phyloP scores from a whole-genome alignment of 2,329 filamentous ascomycete genomes.

The Paraphaeosphaeria minitans region DNA sequence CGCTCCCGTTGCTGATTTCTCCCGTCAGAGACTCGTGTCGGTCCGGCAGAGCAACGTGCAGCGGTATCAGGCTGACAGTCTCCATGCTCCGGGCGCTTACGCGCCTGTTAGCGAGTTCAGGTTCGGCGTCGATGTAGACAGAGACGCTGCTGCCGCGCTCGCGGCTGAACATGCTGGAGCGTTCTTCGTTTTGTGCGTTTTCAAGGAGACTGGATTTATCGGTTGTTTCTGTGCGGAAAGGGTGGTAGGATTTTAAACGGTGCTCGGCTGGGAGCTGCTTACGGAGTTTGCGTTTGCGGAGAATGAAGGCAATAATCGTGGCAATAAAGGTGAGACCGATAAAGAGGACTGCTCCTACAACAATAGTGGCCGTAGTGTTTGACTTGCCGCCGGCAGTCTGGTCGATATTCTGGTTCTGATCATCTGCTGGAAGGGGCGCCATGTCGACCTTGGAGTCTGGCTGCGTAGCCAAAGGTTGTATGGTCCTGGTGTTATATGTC shows the following conservation, averaged over 20 bases:
- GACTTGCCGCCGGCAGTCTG: constrained; percentile 17
- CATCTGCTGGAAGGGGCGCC: constrained; percentile 33
- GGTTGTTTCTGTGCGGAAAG: constrained; percentile 23
- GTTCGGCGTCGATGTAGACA: constrained; percentile 35
- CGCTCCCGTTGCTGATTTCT: constrained; percentile 25
- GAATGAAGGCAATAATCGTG: constrained; percentile 26
- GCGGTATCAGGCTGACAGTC: constrained; percentile 30
- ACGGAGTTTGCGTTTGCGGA: constrained; percentile 29
- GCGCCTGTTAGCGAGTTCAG: constrained; percentile 20
- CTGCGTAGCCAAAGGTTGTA: neutral
- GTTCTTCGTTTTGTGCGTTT: constrained; percentile 31
- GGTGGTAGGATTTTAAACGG: constrained; percentile 23
- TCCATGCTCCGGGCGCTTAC: constrained; percentile 26
- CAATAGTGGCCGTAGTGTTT: constrained; percentile 36
- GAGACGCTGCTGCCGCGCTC: constrained; percentile 34
- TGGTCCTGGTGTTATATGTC: neutral
- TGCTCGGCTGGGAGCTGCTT: constrained; percentile 30
- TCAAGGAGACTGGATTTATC: constrained; percentile 33
- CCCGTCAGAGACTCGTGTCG: constrained; percentile 19
- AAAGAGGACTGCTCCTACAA: constrained; percentile 28
- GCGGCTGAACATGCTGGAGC: constrained; percentile 41
- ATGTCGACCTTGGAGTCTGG: constrained; percentile 17
- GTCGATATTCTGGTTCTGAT: constrained; percentile 15
- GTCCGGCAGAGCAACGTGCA: constrained; percentile 33
- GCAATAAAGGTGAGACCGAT: constrained; percentile 27